Evolutionary conservation across 208 protist genomes (phyloP), one percentile per base, ranked within the genome.

Genomic region (Crithidia brevicula): DNA sequence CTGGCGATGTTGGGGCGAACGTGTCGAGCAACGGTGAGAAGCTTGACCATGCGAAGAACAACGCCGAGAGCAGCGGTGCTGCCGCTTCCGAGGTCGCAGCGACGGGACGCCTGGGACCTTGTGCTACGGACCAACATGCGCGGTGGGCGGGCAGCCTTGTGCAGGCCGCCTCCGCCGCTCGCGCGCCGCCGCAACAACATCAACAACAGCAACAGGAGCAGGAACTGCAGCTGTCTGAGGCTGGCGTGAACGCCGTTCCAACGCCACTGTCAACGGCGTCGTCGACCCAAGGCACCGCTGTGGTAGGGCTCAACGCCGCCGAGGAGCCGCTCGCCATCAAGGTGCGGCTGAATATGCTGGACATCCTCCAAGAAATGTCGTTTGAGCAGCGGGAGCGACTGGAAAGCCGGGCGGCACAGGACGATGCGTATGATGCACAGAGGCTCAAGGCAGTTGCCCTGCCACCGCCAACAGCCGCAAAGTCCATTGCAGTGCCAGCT

Each of bases 121-220:
- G 13, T 10, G 69, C 69, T 0, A 25, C 51, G 9, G 50, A 49
- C 13, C 52, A 74, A 50, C 69, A 74, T 34, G 60, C 69, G 1
- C 45, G 20, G 52, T 74, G 69, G 69, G 69, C 69, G 7, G 52
- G 69, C 53, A 68, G 52, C n/a, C 69, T 74, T 52, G 42, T 68
- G 7, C 43, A 38, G 20, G 69, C 69, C 15, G 53, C 69, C 15
- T 61, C 51, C 4, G 42, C 27, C 16, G 56, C 53, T 46, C 53
- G 40, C 57, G 49, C 16, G 18, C 3, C 34, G 22, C 31, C 42
- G 3, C 62, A 8, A 4, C 4, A 4, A 3, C 18, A 11, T 31
- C 59, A 36, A 2, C 46, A 58, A 9, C 25, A 28, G 1, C 52
- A 43, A n/a, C 50, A 58, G 31, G 28, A 68, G 62, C 22, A 13